A percentile compares a stretch with the other conserved stretches of the same genome.
Conservation (phyloP, 768 basidiomycete species). For the Tulasnella sp. region DNA sequence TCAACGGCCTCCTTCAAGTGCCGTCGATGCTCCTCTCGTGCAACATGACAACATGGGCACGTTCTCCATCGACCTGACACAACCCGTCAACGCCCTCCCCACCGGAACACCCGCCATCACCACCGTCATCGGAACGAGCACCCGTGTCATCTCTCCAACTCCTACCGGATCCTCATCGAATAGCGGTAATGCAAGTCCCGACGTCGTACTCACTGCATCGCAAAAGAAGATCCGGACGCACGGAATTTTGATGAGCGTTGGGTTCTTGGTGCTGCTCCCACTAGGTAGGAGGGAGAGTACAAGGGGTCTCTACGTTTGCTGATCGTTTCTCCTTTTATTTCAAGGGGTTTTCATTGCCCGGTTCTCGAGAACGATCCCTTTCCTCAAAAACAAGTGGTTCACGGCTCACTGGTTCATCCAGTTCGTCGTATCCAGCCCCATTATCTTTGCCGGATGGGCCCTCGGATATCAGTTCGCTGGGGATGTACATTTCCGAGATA, state of each 20-base stretch:
- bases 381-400: slow-evolving; percentile 39
- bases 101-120: background rate
- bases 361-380: slow-evolving; percentile 42
- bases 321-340: background rate
- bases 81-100: slow-evolving; percentile 27
- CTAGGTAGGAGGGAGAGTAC: slow-evolving; percentile 31
- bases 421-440: slow-evolving; percentile 43
- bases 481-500: slow-evolving; percentile 30
- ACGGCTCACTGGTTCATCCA: slow-evolving; percentile 46
- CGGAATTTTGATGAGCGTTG: slow-evolving; percentile 44
- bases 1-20: slow-evolving; percentile 41
- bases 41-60: slow-evolving; percentile 44
- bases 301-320: background rate
- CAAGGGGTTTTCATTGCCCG: slow-evolving; percentile 43
- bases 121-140: slow-evolving; percentile 11
- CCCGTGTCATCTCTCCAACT: background rate
- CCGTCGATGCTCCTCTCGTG: slow-evolving; percentile 38
- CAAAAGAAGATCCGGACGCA: slow-evolving; percentile 41
- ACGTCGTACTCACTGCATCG: slow-evolving; percentile 24
- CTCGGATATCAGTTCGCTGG: slow-evolving; percentile 36
- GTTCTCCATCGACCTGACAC: slow-evolving; percentile 43
- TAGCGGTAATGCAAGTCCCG: background rate
- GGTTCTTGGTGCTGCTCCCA: slow-evolving; percentile 52
- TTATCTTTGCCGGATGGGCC: slow-evolving; percentile 47
- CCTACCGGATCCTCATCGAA: background rate